Conservation (phyloP, 495 filamentous ascomycete genomes). For the Filosporella fistucella region DNA sequence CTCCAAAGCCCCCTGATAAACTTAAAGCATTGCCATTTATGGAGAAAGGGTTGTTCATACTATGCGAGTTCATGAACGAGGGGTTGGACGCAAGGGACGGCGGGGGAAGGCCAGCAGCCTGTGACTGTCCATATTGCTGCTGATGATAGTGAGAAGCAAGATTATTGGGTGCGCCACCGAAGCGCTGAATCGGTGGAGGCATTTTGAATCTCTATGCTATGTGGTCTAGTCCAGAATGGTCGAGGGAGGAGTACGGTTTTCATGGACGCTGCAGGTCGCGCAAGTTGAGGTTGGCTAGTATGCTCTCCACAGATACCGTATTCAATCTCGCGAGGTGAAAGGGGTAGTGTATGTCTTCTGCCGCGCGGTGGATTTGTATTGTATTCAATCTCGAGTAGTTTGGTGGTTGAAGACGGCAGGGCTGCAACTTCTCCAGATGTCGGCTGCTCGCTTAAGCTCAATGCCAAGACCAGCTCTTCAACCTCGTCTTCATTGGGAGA, state of each 20-base stretch:
- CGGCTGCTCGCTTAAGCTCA: constrained; percentile 9
- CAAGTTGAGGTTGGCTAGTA: too few relatives aligned
- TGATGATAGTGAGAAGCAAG: constrained; percentile 32
- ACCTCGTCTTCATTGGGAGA: constrained; percentile 2
- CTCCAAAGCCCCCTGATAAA: constrained; percentile 53
- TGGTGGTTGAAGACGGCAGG: constrained; percentile 8
- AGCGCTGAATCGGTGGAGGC: constrained; percentile 50
- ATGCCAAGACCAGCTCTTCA: constrained; percentile 5
- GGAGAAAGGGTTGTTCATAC: constrained; percentile 65
- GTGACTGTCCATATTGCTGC: constrained; percentile 46
- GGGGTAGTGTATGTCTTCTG: neutral
- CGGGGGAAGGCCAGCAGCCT: constrained; percentile 53
- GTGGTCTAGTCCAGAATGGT: constrained; percentile 20
- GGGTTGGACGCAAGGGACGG: constrained; percentile 56
- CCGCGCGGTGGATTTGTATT: neutral
- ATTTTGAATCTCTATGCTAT: constrained; percentile 30
- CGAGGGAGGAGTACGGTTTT: constrained; percentile 22
- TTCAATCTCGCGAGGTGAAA: too few relatives aligned
- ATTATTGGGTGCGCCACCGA: constrained; percentile 33
- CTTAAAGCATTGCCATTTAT: constrained; percentile 52
- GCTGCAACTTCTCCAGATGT: constrained; percentile 13
- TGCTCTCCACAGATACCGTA: too few relatives aligned
- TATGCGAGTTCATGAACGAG: constrained; percentile 59
- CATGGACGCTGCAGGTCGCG: constrained; percentile 24
- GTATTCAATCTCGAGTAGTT: neutral